Percentiles rank a stretch among this genome's conserved stretches.
These are phyloP conservation scores for Tetrahymena malaccensis DNA, from an alignment of 73 alveolate species.

Conservation along the genomic window DNA sequence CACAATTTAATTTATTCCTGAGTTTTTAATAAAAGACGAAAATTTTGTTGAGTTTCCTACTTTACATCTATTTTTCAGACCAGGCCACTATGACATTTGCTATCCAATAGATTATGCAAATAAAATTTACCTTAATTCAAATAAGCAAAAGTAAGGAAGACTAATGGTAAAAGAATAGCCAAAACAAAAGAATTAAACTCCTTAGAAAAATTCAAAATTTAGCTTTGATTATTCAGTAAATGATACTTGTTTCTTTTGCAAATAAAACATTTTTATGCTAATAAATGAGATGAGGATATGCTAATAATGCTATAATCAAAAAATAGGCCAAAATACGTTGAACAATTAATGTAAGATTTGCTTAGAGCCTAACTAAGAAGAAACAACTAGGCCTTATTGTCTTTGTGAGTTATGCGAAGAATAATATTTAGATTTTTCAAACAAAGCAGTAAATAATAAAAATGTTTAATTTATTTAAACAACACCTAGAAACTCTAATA, in stretches of 20 bases:
- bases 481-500: not conserved
- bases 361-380: not conserved
- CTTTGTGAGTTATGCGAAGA: not conserved
- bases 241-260: not conserved
- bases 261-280: not conserved
- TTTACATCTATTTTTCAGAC: not conserved
- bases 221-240: not conserved
- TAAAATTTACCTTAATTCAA: not conserved
- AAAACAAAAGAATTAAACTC: not conserved
- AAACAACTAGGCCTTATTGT: not conserved
- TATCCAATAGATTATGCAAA: not conserved
- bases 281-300: not conserved
- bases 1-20: not conserved
- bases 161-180: not conserved
- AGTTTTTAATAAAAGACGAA: not conserved
- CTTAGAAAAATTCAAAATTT: not conserved
- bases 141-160: not conserved
- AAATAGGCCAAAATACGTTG: not conserved
- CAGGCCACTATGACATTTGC: not conserved
- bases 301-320: not conserved
- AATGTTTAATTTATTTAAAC: too few species aligned
- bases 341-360: not conserved
- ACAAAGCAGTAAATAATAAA: not conserved
- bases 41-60: not conserved
- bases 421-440: not conserved